Conservation (phyloP, 2,329 filamentous ascomycete species). For the Claviceps cyperi region DNA sequence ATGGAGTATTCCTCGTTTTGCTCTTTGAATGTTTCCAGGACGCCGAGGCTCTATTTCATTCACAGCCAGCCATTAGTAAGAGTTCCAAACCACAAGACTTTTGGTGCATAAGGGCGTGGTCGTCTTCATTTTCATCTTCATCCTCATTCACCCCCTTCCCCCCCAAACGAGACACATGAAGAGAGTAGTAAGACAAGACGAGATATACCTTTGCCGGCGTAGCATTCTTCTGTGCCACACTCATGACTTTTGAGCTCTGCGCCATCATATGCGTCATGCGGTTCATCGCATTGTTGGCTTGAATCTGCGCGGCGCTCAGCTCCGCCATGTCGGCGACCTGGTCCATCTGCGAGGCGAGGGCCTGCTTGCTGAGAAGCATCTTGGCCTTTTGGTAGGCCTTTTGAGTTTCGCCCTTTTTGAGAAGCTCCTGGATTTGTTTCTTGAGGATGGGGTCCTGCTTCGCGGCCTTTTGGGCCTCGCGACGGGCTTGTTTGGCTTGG, state of each 20-base stretch:
- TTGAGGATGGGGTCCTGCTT: constrained; percentile 47
- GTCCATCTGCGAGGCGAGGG: constrained; percentile 48
- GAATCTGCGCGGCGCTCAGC: constrained; percentile 44
- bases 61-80: no score
- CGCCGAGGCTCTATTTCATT: constrained; percentile 34
- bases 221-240: constrained; percentile 40
- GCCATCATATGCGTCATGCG: constrained; percentile 51
- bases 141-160: no score
- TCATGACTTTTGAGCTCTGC: constrained; percentile 44
- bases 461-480: constrained; percentile 44
- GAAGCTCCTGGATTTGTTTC: constrained; percentile 48
- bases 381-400: constrained; percentile 50
- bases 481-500: constrained; percentile 47
- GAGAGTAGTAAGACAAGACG: neutral
- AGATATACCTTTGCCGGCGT: constrained; percentile 39
- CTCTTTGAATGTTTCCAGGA: constrained; percentile 45
- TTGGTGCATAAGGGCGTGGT: no score
- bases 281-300: constrained; percentile 51
- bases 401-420: constrained; percentile 48
- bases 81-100: no score
- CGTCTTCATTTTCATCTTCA: no score
- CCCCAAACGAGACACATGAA: neutral
- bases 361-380: constrained; percentile 47
- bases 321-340: constrained; percentile 51
- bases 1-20: constrained; percentile 52